These are phyloP conservation scores for Laetiporus sulphureus DNA, from an alignment of 1,284 basidiomycete genomes.

Conservation along the genomic window DNA sequence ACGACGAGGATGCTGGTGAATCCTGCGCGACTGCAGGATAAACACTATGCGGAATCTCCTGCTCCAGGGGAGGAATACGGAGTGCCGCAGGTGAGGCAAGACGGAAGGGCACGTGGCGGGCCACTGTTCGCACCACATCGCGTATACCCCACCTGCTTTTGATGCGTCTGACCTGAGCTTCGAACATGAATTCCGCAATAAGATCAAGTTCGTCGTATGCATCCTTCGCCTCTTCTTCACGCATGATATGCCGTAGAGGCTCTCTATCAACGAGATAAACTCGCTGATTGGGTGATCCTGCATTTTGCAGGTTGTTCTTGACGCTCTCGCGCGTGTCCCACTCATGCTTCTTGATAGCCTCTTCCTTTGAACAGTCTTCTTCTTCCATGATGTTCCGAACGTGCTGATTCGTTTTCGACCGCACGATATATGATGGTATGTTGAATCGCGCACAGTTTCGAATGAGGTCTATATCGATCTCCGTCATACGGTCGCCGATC, in stretches of 20 bases:
- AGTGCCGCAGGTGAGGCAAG: no score
- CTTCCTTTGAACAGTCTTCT: not conserved
- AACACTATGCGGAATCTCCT: no score
- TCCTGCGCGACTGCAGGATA: no score
- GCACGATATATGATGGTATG: slow-evolving; percentile 3
- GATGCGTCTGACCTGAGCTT: not conserved
- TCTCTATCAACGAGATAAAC: slow-evolving; percentile 4
- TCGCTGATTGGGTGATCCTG: slow-evolving; percentile 1
- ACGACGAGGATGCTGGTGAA: no score
- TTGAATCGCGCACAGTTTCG: slow-evolving; percentile 1
- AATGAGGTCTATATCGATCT: not conserved
- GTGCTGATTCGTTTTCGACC: slow-evolving; percentile 2
- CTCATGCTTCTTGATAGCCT: not conserved
- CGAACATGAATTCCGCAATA: not conserved
- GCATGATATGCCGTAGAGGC: not conserved
- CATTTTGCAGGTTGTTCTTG: not conserved
- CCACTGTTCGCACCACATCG: no score
- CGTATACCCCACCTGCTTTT: not conserved
- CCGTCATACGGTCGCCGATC: slow-evolving; percentile 1
- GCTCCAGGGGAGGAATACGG: no score
- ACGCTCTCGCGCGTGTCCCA: slow-evolving; percentile 1
- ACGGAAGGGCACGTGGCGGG: no score
- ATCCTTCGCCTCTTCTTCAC: not conserved
- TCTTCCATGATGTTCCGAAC: not conserved
- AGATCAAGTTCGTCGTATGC: slow-evolving; percentile 1